These are phyloP conservation scores for Pichia eremophila DNA, from an alignment of 805 yeast genomes.

Conservation along the genomic window DNA sequence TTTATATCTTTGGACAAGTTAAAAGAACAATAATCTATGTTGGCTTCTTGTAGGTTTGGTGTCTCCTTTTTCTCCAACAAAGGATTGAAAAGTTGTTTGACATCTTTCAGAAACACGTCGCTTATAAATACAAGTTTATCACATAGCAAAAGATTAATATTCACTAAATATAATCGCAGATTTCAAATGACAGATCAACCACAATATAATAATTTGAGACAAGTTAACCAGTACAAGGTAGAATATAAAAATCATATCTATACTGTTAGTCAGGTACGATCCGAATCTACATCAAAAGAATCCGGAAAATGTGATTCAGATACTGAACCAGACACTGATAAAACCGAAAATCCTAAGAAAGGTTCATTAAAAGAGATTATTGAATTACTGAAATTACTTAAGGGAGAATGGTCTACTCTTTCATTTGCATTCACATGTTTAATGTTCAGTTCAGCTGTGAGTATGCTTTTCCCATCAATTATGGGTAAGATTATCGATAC, in stretches of 20 bases:
- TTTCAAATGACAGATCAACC: background rate
- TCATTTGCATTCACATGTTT: conserved; percentile 55
- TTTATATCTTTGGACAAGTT: too few relatives aligned
- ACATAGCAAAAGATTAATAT: background rate
- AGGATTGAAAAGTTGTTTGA: background rate
- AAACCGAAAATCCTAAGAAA: conserved; percentile 1
- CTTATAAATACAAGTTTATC: background rate
- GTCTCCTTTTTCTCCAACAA: background rate
- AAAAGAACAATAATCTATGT: background rate
- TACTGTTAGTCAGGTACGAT: background rate
- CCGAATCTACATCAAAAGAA: background rate
- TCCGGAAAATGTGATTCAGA: background rate
- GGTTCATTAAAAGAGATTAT: conserved; percentile 29
- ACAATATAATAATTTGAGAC: background rate
- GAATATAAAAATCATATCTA: background rate
- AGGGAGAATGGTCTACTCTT: conserved; percentile 47
- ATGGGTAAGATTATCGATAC: conserved; percentile 83
- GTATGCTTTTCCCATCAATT: conserved; percentile 72
- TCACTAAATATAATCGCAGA: background rate
- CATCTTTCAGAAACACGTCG: too few relatives aligned
- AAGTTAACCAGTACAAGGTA: background rate
- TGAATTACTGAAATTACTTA: conserved; percentile 46
- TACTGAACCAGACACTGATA: background rate
- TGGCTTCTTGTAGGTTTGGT: background rate
- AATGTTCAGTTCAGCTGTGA: conserved; percentile 62